Conservation (phyloP, 2,329 filamentous ascomycete genomes). For the Aspergillus arachidicola region DNA sequence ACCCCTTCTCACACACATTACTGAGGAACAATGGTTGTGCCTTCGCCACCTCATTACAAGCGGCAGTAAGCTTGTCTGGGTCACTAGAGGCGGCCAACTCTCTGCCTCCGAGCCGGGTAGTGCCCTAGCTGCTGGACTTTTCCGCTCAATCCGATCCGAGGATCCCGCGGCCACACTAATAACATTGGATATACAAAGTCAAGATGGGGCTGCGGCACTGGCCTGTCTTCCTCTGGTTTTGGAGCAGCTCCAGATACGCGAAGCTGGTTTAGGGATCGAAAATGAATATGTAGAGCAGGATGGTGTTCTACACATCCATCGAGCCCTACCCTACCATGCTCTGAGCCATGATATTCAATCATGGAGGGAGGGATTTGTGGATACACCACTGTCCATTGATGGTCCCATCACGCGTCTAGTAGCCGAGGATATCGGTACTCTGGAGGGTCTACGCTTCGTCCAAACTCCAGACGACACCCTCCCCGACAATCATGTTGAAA, state of each 20-base stretch:
- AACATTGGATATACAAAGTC: slow-evolving; percentile 8
- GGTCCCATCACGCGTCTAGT: slow-evolving; percentile 3
- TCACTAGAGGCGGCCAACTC: slow-evolving; percentile 9
- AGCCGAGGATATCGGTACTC: slow-evolving; percentile 11
- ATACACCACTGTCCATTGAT: neutral
- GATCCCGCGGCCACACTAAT: slow-evolving; percentile 9
- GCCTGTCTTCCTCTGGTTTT: neutral
- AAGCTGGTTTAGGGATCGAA: slow-evolving; percentile 8
- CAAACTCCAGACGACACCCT: slow-evolving; percentile 10
- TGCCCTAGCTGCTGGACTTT: slow-evolving; percentile 9
- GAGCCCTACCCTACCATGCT: slow-evolving; percentile 9
- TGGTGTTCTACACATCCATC: slow-evolving; percentile 14
- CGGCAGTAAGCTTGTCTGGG: slow-evolving; percentile 12
- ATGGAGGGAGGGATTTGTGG: neutral
- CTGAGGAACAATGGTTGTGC: slow-evolving; percentile 5
- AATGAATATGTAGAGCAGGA: slow-evolving; percentile 17
- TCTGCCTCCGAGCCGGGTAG: slow-evolving; percentile 2
- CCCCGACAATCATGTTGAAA: slow-evolving; percentile 23
- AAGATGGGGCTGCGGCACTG: neutral
- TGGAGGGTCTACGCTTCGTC: slow-evolving; percentile 12
- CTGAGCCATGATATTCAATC: neutral
- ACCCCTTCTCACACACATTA: slow-evolving; percentile 1
- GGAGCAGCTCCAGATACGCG: neutral
- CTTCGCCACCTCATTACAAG: neutral
- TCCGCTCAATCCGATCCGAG: slow-evolving; percentile 12